Percentiles rank a stretch among this genome's conserved stretches.
phyloP scores from a whole-genome alignment of 208 protist genomes.

The Leishmania martiniquensis region DNA sequence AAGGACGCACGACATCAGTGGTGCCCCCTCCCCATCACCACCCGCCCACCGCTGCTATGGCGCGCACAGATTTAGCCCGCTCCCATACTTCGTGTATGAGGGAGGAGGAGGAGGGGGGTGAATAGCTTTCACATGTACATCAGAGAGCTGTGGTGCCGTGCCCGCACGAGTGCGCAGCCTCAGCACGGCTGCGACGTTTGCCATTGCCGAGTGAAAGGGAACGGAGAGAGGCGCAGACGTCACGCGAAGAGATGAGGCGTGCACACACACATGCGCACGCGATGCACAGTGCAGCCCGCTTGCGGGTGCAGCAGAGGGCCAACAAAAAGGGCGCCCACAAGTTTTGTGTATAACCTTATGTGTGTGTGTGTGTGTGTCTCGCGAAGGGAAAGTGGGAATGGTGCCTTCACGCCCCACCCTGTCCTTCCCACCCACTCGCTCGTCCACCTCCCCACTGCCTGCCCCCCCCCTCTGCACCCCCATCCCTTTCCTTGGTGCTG shows the following conservation, averaged over 20 bases:
- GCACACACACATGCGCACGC: too few relatives aligned
- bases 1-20: background rate
- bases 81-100: background rate
- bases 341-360: background rate
- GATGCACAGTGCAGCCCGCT: background rate
- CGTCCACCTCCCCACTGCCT: background rate
- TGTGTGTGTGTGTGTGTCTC: too few relatives aligned
- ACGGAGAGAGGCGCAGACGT: too few relatives aligned
- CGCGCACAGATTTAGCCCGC: too few relatives aligned
- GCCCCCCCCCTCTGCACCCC: background rate
- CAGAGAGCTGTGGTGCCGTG: background rate
- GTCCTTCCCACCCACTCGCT: too few relatives aligned
- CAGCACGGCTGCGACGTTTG: background rate
- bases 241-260: background rate
- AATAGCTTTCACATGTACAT: background rate
- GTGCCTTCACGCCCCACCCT: too few relatives aligned
- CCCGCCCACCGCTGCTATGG: background rate
- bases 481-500: background rate
- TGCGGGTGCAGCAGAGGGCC: background rate
- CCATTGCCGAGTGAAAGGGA: background rate
- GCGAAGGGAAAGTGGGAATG: too few relatives aligned
- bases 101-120: too few relatives aligned
- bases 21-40: background rate
- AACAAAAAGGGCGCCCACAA: background rate
- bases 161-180: too few relatives aligned